These are phyloP conservation scores for Solanum hybrid DNA, from an alignment of 305 asterid genomes.

Conservation along the genomic window DNA sequence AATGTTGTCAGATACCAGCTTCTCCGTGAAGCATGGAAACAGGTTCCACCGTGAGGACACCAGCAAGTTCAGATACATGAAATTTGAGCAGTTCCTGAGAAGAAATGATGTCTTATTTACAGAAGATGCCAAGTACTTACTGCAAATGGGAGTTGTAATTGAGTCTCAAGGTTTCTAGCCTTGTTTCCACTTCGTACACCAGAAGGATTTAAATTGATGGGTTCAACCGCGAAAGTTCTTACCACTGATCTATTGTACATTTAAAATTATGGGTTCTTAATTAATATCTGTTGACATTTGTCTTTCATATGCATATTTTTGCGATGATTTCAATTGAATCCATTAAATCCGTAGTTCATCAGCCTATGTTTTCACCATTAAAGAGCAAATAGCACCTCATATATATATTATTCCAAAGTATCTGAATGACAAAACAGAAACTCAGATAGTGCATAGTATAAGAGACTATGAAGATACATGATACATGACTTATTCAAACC, in stretches of 20 bases:
- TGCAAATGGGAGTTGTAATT: not conserved
- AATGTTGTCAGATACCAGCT: slow-evolving; percentile 15
- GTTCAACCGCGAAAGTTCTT: not conserved
- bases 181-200: not conserved
- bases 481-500: not conserved
- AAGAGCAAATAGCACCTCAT: not conserved
- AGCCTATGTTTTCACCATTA: not conserved
- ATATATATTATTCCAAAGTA: not conserved
- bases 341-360: not conserved
- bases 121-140: not conserved
- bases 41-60: slow-evolving; percentile 2
- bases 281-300: not conserved
- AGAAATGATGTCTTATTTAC: not conserved
- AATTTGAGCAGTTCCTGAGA: not conserved
- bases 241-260: not conserved
- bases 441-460: not conserved
- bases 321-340: not conserved
- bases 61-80: not conserved
- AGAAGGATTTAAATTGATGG: not conserved
- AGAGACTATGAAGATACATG: not conserved
- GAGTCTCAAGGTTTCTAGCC: not conserved
- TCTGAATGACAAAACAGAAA: not conserved
- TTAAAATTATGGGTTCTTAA: not conserved
- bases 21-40: slow-evolving; percentile 17
- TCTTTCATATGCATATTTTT: not conserved